Evolutionary conservation across 148 eudicot genomes (phyloP), one percentile per base, ranked within the genome.

Genomic region (Salicornia ramosissima): DNA sequence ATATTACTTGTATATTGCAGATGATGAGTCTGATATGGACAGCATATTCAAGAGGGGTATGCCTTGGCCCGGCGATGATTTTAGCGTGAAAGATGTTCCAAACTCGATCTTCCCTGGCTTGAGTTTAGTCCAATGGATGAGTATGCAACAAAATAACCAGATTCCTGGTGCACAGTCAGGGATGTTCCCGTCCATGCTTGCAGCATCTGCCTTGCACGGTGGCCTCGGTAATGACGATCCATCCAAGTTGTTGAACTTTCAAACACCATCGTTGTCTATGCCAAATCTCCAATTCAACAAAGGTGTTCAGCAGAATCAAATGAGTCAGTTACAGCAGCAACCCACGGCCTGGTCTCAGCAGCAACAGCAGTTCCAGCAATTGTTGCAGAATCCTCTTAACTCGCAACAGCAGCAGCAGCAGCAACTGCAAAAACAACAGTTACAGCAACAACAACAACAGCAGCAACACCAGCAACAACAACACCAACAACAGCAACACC

Each of bases 81-180:
- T 84, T 63, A 89, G 91, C 59, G 77, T 85, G 74, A 94, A 88
- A 79, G 98, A 94, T 73, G 80, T 86, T 71, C 78, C 96, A 12
- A 87, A 80, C 83, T 88, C 98, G 4, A 78, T 90, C 34, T 84
- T 90, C 63, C 98, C 98, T 21, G 98, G 98, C 42, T 71, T 93
- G 80, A 90, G 90, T 75, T 80, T 93, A 42, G 98, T 86, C 22
- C 98, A 93, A 75, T 93, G 98, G 98, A 93, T 93, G 98, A 88
- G 81, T 82, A 93, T 93, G 96, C 98, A 92, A 67, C 98, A 90
- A 70, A 86, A 86, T 82, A 77, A 87, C 61, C 97, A 85, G 70
- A 71, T 88, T 65, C 63, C 90, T 5, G 83, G 81, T 46, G 70
- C 80, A 72, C 96, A 90, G 31, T 57, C 88, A 22, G 90, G 87